phyloP scores from a whole-genome alignment of 148 eudicot species.

The Rhododendron griersonianum region DNA sequence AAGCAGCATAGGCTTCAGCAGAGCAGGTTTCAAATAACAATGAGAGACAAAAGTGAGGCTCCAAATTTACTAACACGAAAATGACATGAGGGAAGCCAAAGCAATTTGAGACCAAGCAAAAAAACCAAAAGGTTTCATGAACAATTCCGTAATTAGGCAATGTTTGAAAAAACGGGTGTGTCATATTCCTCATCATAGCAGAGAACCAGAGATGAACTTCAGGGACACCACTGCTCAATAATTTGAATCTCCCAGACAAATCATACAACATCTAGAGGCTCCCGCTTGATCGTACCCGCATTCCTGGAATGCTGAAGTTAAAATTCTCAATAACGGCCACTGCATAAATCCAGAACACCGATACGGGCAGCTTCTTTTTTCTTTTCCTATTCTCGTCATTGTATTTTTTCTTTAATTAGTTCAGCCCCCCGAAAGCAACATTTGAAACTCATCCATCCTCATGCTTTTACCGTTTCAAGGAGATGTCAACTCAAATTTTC shows the following conservation, averaged over 20 bases:
- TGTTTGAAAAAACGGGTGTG: background rate
- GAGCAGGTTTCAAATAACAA: too few relatives aligned
- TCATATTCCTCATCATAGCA: background rate
- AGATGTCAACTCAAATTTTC: background rate
- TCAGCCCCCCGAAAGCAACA: background rate
- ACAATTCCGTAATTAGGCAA: background rate
- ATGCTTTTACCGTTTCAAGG: background rate
- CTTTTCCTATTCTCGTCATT: background rate
- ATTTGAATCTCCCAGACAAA: background rate
- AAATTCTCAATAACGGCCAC: background rate
- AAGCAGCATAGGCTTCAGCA: too few relatives aligned
- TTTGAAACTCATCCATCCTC: background rate
- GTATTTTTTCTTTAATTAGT: background rate
- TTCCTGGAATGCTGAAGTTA: background rate
- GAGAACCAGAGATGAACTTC: background rate
- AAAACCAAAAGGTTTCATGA: background rate
- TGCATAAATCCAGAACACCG: background rate
- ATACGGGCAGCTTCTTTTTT: background rate
- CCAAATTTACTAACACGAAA: background rate
- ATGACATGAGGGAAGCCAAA: background rate
- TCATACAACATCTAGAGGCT: background rate
- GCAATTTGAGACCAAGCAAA: background rate
- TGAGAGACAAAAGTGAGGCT: too few relatives aligned
- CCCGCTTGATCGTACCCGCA: background rate
- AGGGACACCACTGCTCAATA: background rate